These are phyloP conservation scores for Lumnitzera racemosa DNA, from an alignment of 345 rosid genomes.

Conservation along the genomic window DNA sequence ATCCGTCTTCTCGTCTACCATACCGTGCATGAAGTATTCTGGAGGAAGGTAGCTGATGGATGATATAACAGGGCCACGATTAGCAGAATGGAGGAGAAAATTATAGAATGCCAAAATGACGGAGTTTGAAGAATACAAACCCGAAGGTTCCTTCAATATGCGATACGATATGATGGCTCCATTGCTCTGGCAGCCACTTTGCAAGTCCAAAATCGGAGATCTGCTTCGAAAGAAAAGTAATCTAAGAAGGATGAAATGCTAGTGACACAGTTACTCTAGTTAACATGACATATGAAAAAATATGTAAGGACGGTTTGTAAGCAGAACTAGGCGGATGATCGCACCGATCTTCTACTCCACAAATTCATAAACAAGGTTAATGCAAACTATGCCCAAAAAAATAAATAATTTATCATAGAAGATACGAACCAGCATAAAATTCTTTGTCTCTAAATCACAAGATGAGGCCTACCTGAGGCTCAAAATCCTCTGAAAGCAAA, in stretches of 20 bases:
- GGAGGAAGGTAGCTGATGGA: constrained; percentile 76
- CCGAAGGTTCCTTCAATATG: constrained; percentile 96
- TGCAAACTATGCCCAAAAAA: too few species aligned
- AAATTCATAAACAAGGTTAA: too few species aligned
- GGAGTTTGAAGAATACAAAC: constrained; percentile 20
- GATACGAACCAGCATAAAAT: too few species aligned
- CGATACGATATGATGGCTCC: constrained; percentile 79
- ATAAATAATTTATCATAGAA: too few species aligned
- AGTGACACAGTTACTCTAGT: too few species aligned
- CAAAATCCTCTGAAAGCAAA: constrained; percentile 75
- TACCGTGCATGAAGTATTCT: constrained; percentile 87
- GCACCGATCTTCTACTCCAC: too few species aligned
- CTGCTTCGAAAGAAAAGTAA: constrained; percentile 21
- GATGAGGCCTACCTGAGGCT: constrained; percentile 48
- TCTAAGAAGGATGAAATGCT: neutral
- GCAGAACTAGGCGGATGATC: too few species aligned
- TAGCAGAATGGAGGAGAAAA: neutral
- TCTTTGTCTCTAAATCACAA: too few species aligned
- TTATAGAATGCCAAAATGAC: neutral
- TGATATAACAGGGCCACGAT: neutral
- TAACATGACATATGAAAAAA: too few species aligned
- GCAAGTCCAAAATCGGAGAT: constrained; percentile 98
- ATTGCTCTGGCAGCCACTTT: constrained; percentile 89
- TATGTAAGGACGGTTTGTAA: too few species aligned
- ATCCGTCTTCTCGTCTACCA: constrained; percentile 89